Evolutionary conservation across 306 rosid genomes (phyloP).

Genomic region (Fragaria nilgerrensis): DNA sequence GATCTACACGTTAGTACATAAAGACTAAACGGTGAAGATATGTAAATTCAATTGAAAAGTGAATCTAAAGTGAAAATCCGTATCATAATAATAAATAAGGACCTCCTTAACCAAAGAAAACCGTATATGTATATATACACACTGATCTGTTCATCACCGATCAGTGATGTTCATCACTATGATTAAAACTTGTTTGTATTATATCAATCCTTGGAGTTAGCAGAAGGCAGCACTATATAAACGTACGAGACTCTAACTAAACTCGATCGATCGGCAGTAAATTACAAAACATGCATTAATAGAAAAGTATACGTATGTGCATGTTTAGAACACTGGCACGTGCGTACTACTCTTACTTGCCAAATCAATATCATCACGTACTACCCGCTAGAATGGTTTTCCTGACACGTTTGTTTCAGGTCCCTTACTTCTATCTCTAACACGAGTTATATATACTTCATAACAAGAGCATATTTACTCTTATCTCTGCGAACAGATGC

Average conservation of each 20-base stretch:
- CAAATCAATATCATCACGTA: constrained; percentile 25
- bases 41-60: no score
- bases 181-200: no score
- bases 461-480: not conserved
- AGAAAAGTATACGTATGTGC: no score
- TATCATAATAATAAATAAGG: no score
- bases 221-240: not conserved
- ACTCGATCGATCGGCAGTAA: not conserved
- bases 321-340: not conserved
- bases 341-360: not conserved
- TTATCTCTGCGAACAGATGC: not conserved
- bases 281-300: not conserved
- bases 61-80: no score
- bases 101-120: no score
- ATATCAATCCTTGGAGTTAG: no score
- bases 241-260: not conserved
- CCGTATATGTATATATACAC: no score
- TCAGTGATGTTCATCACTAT: no score
- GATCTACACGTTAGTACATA: no score
- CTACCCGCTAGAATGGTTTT: not conserved
- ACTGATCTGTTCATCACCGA: no score
- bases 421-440: not conserved
- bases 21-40: no score
- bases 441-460: not conserved
- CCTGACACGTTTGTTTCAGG: constrained; percentile 11